Conservation (phyloP, 2,329 filamentous ascomycete species). For the Paecilomyces variotii region DNA sequence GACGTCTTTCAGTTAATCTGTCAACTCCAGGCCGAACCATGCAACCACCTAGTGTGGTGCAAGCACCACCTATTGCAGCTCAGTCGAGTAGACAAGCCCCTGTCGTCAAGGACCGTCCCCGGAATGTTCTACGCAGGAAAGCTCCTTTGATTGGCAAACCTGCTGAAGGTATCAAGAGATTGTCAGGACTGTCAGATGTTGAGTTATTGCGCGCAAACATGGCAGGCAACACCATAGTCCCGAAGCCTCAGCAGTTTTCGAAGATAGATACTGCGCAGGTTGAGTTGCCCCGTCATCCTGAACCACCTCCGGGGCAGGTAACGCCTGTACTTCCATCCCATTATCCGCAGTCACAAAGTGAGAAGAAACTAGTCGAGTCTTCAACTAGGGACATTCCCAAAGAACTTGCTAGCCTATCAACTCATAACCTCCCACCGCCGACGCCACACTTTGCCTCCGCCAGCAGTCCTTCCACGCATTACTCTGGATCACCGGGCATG, state of each 20-base stretch:
- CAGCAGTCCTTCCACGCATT: conserved; percentile 39
- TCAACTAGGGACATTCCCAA: conserved; percentile 20
- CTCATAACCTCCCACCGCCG: conserved; percentile 29
- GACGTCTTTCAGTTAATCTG: conserved; percentile 5
- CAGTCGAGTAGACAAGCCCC: conserved; percentile 11
- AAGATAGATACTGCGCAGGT: conserved; percentile 8
- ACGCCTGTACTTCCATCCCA: conserved; percentile 7
- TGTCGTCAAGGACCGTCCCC: conserved; percentile 16
- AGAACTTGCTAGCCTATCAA: conserved; percentile 32
- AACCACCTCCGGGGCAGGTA: conserved; percentile 4
- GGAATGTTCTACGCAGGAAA: conserved; percentile 36
- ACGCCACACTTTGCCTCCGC: conserved; percentile 31
- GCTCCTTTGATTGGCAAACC: conserved; percentile 18
- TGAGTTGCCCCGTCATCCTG: conserved; percentile 6
- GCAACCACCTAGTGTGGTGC: background rate
- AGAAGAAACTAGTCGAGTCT: conserved; percentile 9
- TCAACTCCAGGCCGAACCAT: background rate
- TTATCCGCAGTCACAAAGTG: conserved; percentile 9
- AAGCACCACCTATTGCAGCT: conserved; percentile 2
- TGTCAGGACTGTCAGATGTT: background rate
- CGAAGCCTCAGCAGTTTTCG: conserved; percentile 12
- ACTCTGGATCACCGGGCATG: conserved; percentile 38
- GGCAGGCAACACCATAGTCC: conserved; percentile 1
- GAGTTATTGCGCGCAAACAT: background rate
- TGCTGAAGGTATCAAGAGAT: conserved; percentile 9